Evolutionary conservation across 1,139 yeast genomes (phyloP).

Genomic region (Lizanozyma gosingica): DNA sequence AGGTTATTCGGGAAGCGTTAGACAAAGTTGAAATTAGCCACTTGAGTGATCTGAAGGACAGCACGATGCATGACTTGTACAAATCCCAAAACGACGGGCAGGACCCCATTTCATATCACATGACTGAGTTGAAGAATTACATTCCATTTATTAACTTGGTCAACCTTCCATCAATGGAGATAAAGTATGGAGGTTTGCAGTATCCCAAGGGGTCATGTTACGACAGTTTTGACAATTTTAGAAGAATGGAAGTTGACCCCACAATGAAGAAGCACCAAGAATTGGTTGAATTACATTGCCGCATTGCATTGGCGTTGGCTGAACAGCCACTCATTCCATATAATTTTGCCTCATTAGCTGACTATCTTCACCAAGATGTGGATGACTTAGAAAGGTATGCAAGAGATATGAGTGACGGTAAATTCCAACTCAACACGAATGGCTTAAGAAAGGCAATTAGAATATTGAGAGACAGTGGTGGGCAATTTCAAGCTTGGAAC

Average conservation of each 20-base stretch:
- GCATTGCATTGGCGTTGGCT: slow-evolving; percentile 44
- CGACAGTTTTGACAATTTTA: slow-evolving; percentile 57
- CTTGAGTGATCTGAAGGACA: background rate
- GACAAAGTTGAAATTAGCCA: slow-evolving; percentile 26
- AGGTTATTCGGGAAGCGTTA: slow-evolving; percentile 33
- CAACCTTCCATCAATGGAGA: slow-evolving; percentile 63
- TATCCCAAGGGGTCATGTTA: slow-evolving; percentile 57
- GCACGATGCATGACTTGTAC: slow-evolving; percentile 20
- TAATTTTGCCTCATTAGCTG: slow-evolving; percentile 43
- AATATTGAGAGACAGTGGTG: slow-evolving; percentile 15
- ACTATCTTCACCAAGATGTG: slow-evolving; percentile 33
- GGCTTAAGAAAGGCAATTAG: slow-evolving; percentile 17
- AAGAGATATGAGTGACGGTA: slow-evolving; percentile 11
- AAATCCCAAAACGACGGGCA: slow-evolving; percentile 18
- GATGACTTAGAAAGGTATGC: slow-evolving; percentile 43
- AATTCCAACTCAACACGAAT: slow-evolving; percentile 20
- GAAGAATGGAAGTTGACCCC: slow-evolving; percentile 39
- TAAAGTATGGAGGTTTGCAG: slow-evolving; percentile 38
- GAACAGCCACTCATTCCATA: slow-evolving; percentile 77
- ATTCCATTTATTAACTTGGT: slow-evolving; percentile 55
- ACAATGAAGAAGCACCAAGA: slow-evolving; percentile 48
- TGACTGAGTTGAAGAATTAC: slow-evolving; percentile 53
- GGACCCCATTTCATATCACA: slow-evolving; percentile 24
- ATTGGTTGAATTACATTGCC: slow-evolving; percentile 49
- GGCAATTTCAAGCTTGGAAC: slow-evolving; percentile 33